A percentile compares a stretch with the other conserved stretches of the same genome.
phyloP scores from a whole-genome alignment of 106 monocot species.

The Gastrodia elata region DNA sequence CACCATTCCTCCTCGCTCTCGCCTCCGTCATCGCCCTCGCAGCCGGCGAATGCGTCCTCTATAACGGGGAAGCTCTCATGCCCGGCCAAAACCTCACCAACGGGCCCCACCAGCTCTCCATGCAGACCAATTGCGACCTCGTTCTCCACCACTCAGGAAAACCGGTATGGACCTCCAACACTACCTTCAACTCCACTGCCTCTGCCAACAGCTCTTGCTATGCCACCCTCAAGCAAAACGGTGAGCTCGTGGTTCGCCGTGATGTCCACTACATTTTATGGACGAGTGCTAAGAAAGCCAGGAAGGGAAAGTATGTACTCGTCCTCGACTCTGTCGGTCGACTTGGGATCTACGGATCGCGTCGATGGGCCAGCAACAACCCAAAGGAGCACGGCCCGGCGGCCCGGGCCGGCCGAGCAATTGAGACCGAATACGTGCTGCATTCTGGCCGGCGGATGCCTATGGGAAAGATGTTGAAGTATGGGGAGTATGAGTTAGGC shows the following conservation, averaged over 20 bases:
- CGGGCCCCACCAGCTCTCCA: conserved; percentile 16
- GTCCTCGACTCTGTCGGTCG: conserved; percentile 18
- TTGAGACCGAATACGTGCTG: conserved; percentile 10
- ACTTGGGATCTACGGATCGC: conserved; percentile 14
- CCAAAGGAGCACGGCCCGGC: background rate
- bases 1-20: background rate
- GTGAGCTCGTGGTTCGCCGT: conserved; percentile 25
- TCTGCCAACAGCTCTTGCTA: conserved; percentile 7
- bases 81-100: conserved; percentile 30
- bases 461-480: conserved; percentile 9
- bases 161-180: conserved; percentile 17
- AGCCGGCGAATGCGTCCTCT: conserved; percentile 26
- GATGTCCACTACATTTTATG: conserved; percentile 26
- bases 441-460: conserved; percentile 12
- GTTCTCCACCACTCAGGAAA: conserved; percentile 11
- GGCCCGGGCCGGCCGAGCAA: background rate
- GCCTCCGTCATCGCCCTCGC: background rate
- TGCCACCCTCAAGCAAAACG: conserved; percentile 17
- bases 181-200: background rate
- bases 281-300: conserved; percentile 14
- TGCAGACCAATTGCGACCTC: conserved; percentile 31
- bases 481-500: conserved; percentile 11
- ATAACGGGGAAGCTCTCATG: conserved; percentile 25
- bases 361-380: conserved; percentile 22
- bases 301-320: conserved; percentile 28